phyloP scores from a whole-genome alignment of 495 filamentous ascomycete genomes.

The Penicillium argentinense region DNA sequence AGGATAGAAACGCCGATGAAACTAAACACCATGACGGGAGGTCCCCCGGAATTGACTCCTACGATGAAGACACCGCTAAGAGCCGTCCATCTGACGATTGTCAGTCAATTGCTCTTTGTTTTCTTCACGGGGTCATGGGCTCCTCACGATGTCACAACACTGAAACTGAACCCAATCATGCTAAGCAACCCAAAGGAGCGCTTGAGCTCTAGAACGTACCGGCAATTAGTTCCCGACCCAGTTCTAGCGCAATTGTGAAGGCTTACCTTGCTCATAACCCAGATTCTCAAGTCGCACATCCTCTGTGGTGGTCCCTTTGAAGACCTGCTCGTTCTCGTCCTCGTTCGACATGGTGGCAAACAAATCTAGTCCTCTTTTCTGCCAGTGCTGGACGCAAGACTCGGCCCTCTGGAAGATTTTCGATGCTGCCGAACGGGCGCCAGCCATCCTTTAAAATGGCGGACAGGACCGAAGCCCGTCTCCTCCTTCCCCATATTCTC shows the following conservation, averaged over 20 bases:
- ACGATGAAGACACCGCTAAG: conserved; percentile 57
- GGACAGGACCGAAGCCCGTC: not conserved
- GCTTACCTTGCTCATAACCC: conserved; percentile 52
- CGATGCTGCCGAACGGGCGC: no score
- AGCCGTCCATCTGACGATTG: conserved; percentile 49
- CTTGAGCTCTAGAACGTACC: conserved; percentile 55
- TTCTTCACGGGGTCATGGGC: not conserved
- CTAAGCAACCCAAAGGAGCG: conserved; percentile 57
- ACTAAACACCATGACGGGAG: conserved; percentile 58
- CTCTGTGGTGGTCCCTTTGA: conserved; percentile 29
- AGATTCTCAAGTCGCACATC: conserved; percentile 45
- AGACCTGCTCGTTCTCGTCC: conserved; percentile 20
- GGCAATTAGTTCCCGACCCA: no score
- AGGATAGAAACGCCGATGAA: conserved; percentile 53
- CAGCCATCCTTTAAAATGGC: conserved; percentile 8
- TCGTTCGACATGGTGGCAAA: conserved; percentile 19
- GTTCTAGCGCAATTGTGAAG: not conserved
- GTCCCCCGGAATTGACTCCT: conserved; percentile 54
- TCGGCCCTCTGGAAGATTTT: no score
- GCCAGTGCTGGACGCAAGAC: not conserved
- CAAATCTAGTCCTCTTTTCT: not conserved
- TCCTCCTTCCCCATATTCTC: conserved; percentile 12
- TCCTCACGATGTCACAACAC: conserved; percentile 53
- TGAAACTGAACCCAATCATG: conserved; percentile 62
- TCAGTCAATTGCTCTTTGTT: not conserved